Evolutionary conservation across 2,329 filamentous ascomycete genomes (phyloP).

Genomic region (Neofusicoccum laricinum): DNA sequence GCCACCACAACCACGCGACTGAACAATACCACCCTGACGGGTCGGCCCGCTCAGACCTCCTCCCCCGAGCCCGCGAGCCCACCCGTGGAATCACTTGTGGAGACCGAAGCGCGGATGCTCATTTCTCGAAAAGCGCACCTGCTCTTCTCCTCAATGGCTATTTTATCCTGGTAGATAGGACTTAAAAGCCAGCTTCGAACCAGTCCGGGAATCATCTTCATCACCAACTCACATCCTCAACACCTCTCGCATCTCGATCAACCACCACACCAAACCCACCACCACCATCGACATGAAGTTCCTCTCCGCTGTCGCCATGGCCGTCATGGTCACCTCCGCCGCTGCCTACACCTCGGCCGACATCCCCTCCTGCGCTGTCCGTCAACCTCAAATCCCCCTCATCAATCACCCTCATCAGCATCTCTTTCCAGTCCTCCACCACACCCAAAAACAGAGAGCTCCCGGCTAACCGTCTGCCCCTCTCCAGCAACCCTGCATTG

Average conservation of each 20-base stretch:
- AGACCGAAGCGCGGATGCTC: background rate
- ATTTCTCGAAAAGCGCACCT: background rate
- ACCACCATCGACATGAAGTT: background rate
- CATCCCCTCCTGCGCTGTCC: background rate
- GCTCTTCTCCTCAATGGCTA: background rate
- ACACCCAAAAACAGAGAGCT: too few species aligned
- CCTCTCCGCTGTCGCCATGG: background rate
- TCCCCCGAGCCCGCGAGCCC: background rate
- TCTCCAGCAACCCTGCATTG: background rate
- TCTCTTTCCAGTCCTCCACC: background rate
- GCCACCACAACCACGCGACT: too few species aligned
- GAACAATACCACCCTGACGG: background rate
- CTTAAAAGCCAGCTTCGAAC: background rate
- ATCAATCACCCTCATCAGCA: too few species aligned
- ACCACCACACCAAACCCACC: background rate
- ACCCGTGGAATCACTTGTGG: background rate
- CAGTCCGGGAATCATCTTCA: background rate
- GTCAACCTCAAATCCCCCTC: background rate
- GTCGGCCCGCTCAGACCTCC: background rate
- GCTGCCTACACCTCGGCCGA: background rate
- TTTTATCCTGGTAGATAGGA: too few species aligned
- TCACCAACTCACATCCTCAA: background rate
- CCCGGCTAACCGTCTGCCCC: background rate
- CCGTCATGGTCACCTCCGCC: slow-evolving; percentile 1
- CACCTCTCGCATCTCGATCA: background rate